A percentile compares a stretch with the other conserved stretches of the same genome.
Evolutionary conservation across 1,284 basidiomycete genomes (phyloP).

Genomic region (Boletus semigastroideus): DNA sequence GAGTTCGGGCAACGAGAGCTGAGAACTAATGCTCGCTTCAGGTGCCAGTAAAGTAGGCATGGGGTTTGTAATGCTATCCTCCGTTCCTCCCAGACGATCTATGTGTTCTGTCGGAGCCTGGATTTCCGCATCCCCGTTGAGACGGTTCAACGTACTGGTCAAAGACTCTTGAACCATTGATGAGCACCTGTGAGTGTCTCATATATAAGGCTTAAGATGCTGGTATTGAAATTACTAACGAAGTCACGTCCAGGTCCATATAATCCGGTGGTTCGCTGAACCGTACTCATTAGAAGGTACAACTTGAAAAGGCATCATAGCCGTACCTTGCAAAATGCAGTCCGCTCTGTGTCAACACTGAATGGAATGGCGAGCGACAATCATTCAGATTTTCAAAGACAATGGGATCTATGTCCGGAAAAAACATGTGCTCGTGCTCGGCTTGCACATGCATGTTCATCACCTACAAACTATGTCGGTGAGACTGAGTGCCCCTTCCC

Average conservation of each 20-base stretch:
- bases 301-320: not conserved
- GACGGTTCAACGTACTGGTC: not conserved
- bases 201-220: not conserved
- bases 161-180: not conserved
- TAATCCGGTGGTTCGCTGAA: not conserved
- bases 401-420: not conserved
- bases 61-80: not conserved
- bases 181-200: constrained; percentile 1
- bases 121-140: not conserved
- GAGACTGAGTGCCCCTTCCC: not conserved
- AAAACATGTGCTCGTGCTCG: not conserved
- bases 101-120: not conserved
- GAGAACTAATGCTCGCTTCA: not conserved
- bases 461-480: not conserved
- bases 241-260: not conserved
- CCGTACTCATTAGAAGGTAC: not conserved
- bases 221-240: not conserved
- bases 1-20: not conserved
- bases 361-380: not conserved
- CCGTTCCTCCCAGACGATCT: not conserved
- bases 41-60: not conserved
- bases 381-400: not conserved
- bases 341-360: not conserved
- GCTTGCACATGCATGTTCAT: not conserved
- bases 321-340: constrained; percentile 1